phyloP scores from a whole-genome alignment of 2,329 filamentous ascomycete species.

The Fusarium agapanthi region DNA sequence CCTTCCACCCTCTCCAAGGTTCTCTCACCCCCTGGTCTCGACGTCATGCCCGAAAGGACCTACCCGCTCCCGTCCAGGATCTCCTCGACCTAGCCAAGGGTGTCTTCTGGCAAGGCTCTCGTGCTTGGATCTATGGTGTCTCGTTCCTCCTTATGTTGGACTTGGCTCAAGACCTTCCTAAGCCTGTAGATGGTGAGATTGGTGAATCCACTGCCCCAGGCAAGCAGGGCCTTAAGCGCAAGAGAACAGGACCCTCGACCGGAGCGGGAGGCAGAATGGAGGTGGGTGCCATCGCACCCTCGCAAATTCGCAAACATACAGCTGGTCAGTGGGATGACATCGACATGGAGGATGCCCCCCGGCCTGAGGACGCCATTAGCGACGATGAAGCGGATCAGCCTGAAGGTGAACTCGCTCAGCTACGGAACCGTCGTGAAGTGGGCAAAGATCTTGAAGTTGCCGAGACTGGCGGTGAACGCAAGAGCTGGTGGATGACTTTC shows the following conservation, averaged over 20 bases:
- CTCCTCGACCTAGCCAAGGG: constrained; percentile 85
- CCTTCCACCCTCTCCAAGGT: constrained; percentile 82
- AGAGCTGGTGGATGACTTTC: constrained; percentile 80
- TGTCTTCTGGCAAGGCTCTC: constrained; percentile 79
- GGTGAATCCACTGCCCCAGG: constrained; percentile 27
- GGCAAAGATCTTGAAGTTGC: constrained; percentile 27
- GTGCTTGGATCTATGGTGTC: constrained; percentile 88
- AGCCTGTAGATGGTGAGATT: constrained; percentile 45
- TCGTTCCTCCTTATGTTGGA: constrained; percentile 95
- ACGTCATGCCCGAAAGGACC: constrained; percentile 77
- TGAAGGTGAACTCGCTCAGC: constrained; percentile 47
- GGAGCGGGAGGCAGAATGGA: constrained; percentile 65
- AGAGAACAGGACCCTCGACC: constrained; percentile 57
- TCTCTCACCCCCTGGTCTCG: constrained; percentile 86
- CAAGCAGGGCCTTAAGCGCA: constrained; percentile 60
- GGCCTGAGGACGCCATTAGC: constrained; percentile 46
- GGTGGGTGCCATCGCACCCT: constrained; percentile 55
- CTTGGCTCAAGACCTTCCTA: constrained; percentile 73
- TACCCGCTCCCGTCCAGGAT: constrained; percentile 78
- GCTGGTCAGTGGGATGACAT: constrained; percentile 53
- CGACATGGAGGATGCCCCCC: constrained; percentile 51
- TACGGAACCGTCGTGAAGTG: constrained; percentile 44
- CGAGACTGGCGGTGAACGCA: constrained; percentile 42
- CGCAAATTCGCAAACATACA: constrained; percentile 52
- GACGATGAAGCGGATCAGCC: constrained; percentile 51